These are phyloP conservation scores for Penicillium brevicompactum DNA, from an alignment of 2,329 filamentous ascomycete genomes.

Conservation along the genomic window DNA sequence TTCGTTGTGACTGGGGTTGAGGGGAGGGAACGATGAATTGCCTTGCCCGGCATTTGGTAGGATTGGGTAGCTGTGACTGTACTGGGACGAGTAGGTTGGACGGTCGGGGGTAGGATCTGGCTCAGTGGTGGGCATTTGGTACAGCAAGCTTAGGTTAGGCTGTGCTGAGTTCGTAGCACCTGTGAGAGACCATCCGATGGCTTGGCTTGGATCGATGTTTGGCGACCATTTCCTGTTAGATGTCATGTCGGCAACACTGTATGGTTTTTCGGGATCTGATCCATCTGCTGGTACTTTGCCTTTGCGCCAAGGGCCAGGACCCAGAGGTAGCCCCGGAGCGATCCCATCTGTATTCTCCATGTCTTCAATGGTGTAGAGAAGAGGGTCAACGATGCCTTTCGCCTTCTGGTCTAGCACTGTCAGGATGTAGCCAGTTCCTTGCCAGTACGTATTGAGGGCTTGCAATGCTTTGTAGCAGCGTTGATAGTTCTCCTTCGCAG, in stretches of 20 bases:
- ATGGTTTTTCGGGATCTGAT: slow-evolving; percentile 18
- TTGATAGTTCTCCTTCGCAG: slow-evolving; percentile 84
- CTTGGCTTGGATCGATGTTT: slow-evolving; percentile 54
- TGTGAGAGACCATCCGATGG: slow-evolving; percentile 84
- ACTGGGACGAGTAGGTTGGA: slow-evolving; percentile 34
- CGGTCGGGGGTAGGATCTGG: slow-evolving; percentile 25
- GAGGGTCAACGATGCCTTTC: slow-evolving; percentile 78
- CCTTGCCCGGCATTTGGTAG: slow-evolving; percentile 22
- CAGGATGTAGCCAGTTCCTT: slow-evolving; percentile 81
- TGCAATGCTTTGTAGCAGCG: slow-evolving; percentile 81
- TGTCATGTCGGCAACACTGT: slow-evolving; percentile 31
- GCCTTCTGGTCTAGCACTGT: slow-evolving; percentile 85
- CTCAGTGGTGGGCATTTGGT: slow-evolving; percentile 58
- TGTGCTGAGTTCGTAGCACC: slow-evolving; percentile 84
- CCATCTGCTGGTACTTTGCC: slow-evolving; percentile 36
- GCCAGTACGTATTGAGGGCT: slow-evolving; percentile 82
- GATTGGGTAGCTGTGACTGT: slow-evolving; percentile 32
- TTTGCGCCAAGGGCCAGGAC: slow-evolving; percentile 53
- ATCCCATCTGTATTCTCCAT: slow-evolving; percentile 69
- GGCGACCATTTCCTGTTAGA: slow-evolving; percentile 44
- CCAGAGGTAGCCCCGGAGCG: slow-evolving; percentile 54
- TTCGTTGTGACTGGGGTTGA: slow-evolving; percentile 28
- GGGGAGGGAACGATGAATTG: slow-evolving; percentile 31
- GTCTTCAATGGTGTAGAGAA: slow-evolving; percentile 69
- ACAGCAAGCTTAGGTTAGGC: slow-evolving; percentile 80